phyloP scores from a whole-genome alignment of 2,329 filamentous ascomycete genomes.

The Zopfia rhizophila region DNA sequence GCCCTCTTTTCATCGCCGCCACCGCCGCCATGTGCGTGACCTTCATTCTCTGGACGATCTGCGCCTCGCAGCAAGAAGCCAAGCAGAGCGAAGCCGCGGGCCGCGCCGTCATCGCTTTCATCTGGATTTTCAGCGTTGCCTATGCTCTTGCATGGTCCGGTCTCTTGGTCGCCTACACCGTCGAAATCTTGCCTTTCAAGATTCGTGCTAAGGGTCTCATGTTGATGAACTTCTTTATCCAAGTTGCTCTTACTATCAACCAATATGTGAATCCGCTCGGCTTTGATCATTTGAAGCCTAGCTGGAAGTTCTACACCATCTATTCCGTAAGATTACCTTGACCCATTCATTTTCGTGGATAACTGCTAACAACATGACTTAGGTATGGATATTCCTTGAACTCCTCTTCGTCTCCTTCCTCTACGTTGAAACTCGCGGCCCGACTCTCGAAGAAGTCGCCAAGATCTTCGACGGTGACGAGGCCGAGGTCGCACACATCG shows the following conservation, averaged over 20 bases:
- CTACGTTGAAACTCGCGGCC: slow-evolving; percentile 76
- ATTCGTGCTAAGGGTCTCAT: slow-evolving; percentile 61
- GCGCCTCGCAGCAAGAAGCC: slow-evolving; percentile 64
- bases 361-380: slow-evolving; percentile 17
- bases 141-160: slow-evolving; percentile 69
- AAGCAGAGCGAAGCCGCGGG: slow-evolving; percentile 51
- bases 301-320: slow-evolving; percentile 73
- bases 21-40: slow-evolving; percentile 48
- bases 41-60: slow-evolving; percentile 51
- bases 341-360: not conserved
- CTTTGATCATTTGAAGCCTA: slow-evolving; percentile 66
- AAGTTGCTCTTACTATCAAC: slow-evolving; percentile 69
- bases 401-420: slow-evolving; percentile 72
- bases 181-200: slow-evolving; percentile 61
- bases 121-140: slow-evolving; percentile 62
- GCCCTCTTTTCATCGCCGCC: slow-evolving; percentile 64
- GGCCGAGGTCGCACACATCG: slow-evolving; percentile 54
- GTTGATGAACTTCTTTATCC: slow-evolving; percentile 71
- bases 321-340: slow-evolving; percentile 61
- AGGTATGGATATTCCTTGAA: slow-evolving; percentile 69
- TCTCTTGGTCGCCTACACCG: slow-evolving; percentile 64
- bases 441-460: slow-evolving; percentile 76
- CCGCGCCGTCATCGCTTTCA: slow-evolving; percentile 61
- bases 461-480: slow-evolving; percentile 76
- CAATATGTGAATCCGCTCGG: slow-evolving; percentile 72